These are phyloP conservation scores for Salix udensis DNA, from an alignment of 345 rosid genomes.

Conservation along the genomic window DNA sequence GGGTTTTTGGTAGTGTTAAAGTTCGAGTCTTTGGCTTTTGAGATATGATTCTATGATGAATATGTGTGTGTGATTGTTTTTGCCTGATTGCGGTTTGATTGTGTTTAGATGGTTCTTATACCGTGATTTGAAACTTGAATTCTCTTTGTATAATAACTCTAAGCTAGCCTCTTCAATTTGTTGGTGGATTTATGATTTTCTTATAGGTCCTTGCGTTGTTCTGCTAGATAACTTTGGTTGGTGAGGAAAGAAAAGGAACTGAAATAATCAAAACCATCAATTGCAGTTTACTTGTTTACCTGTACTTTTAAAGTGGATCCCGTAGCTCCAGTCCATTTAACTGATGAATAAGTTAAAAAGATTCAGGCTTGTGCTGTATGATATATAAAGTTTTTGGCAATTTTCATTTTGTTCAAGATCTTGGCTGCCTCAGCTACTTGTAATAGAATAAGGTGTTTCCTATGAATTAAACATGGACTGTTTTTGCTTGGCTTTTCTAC, in stretches of 20 bases:
- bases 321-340: neutral
- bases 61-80: neutral
- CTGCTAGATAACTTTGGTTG: neutral
- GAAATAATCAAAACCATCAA: neutral
- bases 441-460: neutral
- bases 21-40: neutral
- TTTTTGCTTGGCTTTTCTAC: neutral
- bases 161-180: neutral
- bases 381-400: neutral
- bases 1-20: neutral
- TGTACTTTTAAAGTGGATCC: neutral
- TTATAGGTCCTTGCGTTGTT: neutral
- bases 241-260: neutral
- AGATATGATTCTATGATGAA: neutral
- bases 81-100: neutral
- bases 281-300: neutral
- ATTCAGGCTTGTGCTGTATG: neutral
- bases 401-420: neutral
- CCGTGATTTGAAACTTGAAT: neutral
- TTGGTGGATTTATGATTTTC: neutral
- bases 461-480: neutral
- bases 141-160: neutral
- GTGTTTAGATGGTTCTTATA: neutral
- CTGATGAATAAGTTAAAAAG: neutral
- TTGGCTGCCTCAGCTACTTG: neutral